Percentiles rank a stretch among this genome's conserved stretches.
phyloP scores from a whole-genome alignment of 2,329 filamentous ascomycete species.

The Apiospora koreana region DNA sequence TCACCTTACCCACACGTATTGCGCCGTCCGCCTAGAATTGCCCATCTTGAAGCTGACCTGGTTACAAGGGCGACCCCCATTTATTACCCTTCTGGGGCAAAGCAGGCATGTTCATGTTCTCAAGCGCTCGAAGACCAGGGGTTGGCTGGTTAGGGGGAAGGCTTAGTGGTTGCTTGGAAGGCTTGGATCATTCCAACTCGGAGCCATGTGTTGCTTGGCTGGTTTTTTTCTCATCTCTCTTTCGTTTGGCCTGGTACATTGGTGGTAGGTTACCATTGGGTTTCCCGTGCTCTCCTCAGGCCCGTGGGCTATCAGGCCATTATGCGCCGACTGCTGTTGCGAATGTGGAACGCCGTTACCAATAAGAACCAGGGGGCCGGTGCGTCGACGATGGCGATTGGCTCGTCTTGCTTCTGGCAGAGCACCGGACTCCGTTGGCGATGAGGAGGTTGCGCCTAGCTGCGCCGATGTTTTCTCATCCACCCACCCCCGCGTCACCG shows the following conservation, averaged over 20 bases:
- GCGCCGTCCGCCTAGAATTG: neutral
- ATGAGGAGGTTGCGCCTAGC: neutral
- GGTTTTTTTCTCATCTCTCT: neutral
- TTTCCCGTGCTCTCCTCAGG: neutral
- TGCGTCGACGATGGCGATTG: neutral
- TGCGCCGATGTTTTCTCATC: constrained; percentile 8
- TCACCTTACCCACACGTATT: neutral
- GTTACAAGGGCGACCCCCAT: neutral
- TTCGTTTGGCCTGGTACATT: neutral
- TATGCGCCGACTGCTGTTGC: constrained; percentile 7
- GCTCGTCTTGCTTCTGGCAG: neutral
- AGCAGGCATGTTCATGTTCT: neutral
- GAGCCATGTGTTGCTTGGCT: neutral
- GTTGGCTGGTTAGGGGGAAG: neutral
- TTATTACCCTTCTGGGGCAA: constrained; percentile 1
- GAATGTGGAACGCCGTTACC: constrained; percentile 2
- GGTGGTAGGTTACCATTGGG: neutral
- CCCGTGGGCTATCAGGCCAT: constrained; percentile 4
- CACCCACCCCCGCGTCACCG: constrained; percentile 5
- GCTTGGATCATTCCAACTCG: neutral
- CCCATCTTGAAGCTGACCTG: neutral
- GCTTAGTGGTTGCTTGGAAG: neutral
- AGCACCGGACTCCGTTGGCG: neutral
- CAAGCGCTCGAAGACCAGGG: neutral
- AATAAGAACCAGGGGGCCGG: neutral